These are phyloP conservation scores for Hymenotorrendiella dingleyae DNA, from an alignment of 2,329 filamentous ascomycete genomes.

Conservation along the genomic window DNA sequence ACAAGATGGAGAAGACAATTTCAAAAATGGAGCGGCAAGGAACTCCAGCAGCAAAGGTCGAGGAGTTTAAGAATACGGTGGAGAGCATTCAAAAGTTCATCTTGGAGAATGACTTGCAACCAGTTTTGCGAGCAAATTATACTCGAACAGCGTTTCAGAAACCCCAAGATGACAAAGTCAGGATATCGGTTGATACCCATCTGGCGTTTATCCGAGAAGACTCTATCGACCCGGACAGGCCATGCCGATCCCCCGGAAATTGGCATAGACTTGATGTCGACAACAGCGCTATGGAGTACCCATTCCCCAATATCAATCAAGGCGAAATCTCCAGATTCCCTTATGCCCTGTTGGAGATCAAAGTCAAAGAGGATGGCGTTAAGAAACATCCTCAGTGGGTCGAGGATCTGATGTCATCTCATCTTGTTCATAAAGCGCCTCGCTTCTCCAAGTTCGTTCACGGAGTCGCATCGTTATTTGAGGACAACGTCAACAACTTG, in stretches of 20 bases:
- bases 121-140: constrained; percentile 87
- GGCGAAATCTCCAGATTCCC: constrained; percentile 90
- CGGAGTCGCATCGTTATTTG: constrained; percentile 84
- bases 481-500: constrained; percentile 91
- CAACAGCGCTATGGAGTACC: constrained; percentile 72
- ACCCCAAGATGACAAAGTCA: constrained; percentile 80
- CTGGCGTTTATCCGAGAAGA: constrained; percentile 80
- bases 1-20: constrained; percentile 86
- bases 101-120: constrained; percentile 69
- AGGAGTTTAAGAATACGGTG: constrained; percentile 65
- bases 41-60: constrained; percentile 58
- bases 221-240: constrained; percentile 72
- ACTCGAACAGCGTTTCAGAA: constrained; percentile 94
- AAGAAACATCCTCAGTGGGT: constrained; percentile 79
- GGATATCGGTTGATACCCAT: constrained; percentile 89
- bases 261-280: constrained; percentile 95
- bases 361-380: constrained; percentile 61
- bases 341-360: constrained; percentile 87
- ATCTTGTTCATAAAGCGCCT: constrained; percentile 83
- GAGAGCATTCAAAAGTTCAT: constrained; percentile 76
- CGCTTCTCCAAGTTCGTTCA: constrained; percentile 97
- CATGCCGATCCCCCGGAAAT: constrained; percentile 78
- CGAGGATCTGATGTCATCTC: constrained; percentile 84
- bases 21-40: constrained; percentile 79
- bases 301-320: constrained; percentile 80